Evolutionary conservation across 805 yeast genomes (phyloP).

Genomic region (Clavispora vitiphila): DNA sequence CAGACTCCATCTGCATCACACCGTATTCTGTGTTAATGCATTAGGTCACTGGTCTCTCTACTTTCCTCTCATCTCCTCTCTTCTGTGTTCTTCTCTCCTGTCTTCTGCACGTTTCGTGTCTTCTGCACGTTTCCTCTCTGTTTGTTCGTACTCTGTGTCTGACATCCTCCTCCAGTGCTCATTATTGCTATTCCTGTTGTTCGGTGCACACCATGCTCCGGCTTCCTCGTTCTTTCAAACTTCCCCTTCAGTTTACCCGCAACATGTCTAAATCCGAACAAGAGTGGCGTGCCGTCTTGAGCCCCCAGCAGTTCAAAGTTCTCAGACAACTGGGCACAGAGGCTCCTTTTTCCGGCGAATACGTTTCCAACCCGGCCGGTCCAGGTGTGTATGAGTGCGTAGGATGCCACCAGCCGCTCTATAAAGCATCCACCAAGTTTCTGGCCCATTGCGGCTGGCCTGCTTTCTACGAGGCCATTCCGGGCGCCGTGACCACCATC

Average conservation of each 20-base stretch:
- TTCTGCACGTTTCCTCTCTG: no score
- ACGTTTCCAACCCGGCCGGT: constrained; percentile 46
- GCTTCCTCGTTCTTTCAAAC: no score
- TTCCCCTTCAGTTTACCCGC: no score
- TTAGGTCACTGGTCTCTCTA: no score
- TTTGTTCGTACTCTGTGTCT: no score
- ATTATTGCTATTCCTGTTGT: no score
- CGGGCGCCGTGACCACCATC: constrained; percentile 63
- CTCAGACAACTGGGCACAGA: constrained; percentile 74
- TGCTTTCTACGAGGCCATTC: constrained; percentile 85
- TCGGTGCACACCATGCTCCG: constrained; percentile 1
- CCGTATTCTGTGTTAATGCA: no score
- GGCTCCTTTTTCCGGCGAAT: constrained; percentile 60
- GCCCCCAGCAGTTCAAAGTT: constrained; percentile 74
- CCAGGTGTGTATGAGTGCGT: constrained; percentile 79
- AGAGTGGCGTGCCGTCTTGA: constrained; percentile 77
- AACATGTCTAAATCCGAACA: constrained; percentile 36
- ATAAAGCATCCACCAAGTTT: constrained; percentile 76
- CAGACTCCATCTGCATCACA: no score
- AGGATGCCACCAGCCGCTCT: constrained; percentile 77
- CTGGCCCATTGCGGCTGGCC: constrained; percentile 98
- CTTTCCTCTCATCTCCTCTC: no score
- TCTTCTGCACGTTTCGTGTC: no score
- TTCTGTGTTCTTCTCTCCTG: no score
- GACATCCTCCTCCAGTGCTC: no score